A percentile compares a stretch with the other conserved stretches of the same genome.
Evolutionary conservation across 2,329 filamentous ascomycete species (phyloP).

Genomic region (Colletotrichum sp.): DNA sequence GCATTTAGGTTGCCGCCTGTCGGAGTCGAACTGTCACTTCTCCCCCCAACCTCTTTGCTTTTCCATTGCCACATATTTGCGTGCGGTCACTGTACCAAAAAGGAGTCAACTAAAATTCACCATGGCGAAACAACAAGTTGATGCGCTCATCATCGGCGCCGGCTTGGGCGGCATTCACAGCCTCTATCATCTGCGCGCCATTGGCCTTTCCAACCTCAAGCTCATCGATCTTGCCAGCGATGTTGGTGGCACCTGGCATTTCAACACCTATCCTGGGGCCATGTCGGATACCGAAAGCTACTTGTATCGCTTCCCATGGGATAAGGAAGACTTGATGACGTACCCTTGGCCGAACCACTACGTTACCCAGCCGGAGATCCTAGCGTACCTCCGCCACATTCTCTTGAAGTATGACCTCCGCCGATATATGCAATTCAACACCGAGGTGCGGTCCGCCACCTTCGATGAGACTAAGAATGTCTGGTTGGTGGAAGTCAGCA

Average conservation of each 20-base stretch:
- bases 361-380: constrained; percentile 10
- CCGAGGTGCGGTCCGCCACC: not conserved
- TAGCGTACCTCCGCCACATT: constrained; percentile 2
- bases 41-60: not conserved
- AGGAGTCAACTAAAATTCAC: not conserved
- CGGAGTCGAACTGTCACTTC: not conserved
- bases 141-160: not conserved
- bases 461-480: not conserved
- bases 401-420: not conserved
- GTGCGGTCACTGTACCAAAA: not conserved
- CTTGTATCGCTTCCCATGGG: constrained; percentile 3
- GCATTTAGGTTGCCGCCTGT: not conserved
- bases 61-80: not conserved
- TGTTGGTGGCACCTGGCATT: constrained; percentile 25
- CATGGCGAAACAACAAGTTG: not conserved
- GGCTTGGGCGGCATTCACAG: not conserved
- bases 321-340: constrained; percentile 7
- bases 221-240: constrained; percentile 24
- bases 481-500: not conserved
- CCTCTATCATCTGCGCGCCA: not conserved
- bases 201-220: not conserved
- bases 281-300: not conserved
- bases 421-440: not conserved
- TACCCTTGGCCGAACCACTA: constrained; percentile 7
- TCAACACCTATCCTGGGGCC: constrained; percentile 24